Percentiles rank a stretch among this genome's conserved stretches.
Conservation (phyloP, 257 asterid species). For the Fraxinus anomala region DNA sequence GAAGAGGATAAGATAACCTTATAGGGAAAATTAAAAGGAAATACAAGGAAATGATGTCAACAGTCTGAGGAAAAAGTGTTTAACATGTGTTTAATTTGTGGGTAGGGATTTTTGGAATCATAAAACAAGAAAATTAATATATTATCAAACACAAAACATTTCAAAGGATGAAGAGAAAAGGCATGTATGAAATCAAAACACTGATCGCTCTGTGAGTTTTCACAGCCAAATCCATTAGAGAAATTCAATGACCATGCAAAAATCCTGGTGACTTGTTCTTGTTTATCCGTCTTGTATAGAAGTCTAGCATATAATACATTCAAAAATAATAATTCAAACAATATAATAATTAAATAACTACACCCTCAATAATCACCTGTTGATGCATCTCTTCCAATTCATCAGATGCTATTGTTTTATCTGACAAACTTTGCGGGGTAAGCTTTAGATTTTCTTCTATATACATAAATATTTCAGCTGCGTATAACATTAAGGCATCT, state of each 20-base stretch:
- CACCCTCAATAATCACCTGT: conserved; percentile 55
- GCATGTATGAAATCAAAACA: background rate
- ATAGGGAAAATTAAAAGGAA: conserved; percentile 15
- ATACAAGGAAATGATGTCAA: conserved; percentile 9
- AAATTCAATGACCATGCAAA: background rate
- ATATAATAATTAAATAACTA: conserved; percentile 24
- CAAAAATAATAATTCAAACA: conserved; percentile 16
- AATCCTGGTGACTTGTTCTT: background rate
- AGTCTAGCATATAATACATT: background rate
- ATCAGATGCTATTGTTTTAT: conserved; percentile 84
- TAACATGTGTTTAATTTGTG: background rate
- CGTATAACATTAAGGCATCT: conserved; percentile 78
- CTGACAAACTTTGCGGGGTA: conserved; percentile 85
- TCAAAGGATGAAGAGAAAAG: conserved; percentile 16
- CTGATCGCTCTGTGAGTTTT: background rate
- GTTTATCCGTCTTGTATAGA: background rate
- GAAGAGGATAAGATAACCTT: conserved; percentile 4
- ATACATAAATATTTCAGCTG: conserved; percentile 70
- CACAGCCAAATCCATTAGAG: background rate
- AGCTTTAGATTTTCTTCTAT: conserved; percentile 91
- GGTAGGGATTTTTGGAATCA: background rate
- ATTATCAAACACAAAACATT: conserved; percentile 2
- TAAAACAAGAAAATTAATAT: background rate
- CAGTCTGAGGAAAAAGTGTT: conserved; percentile 3
- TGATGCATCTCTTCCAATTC: conserved; percentile 93